Base-by-base conservation (phyloP, 306 rosid genomes). In the Astragalus glycyphyllos region DNA sequence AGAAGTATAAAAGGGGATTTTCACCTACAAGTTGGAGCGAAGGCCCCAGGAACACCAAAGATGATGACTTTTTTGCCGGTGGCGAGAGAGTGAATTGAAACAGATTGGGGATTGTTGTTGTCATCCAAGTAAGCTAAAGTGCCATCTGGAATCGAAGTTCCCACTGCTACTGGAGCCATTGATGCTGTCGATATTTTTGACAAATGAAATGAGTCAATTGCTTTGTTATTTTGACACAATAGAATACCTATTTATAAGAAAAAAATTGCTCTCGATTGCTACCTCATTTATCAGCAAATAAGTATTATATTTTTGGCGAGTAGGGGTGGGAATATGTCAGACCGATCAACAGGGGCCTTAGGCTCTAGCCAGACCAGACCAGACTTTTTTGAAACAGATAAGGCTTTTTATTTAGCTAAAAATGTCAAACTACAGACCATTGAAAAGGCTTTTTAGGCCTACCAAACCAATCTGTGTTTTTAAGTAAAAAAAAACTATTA, bases 21-120 rank as follows among this genome's bases (percentile, higher is more conserved):
- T 26, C 3, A 89, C 98, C 96, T 92, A 91, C 98, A 92, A 4
- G 92, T 88, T 4, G 96, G 92, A 8, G 98, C 88, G 83, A 90
- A 92, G 79, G 96, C 98, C 7, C 92, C 98, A 62, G 98, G 98
- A 48, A 92, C 98, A 48, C 84, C 98, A 50, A 92, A 88, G 74
- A 92, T 85, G 81, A 92, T 68, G 60, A 86, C 87, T 75, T 92
- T 92, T 53, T 90, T 88, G 67, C 82, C 87, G 70, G 88, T 80
- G 60, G 96, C 85, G 32, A 92, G 84, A 6, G 93, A 85, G 77
- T 92, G 97, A 2, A 86, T 50, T 44, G 89, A 75, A 1, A 82
- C 87, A 16, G 74, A 0, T 29, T 89, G 86, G 11, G 88, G 90
- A 38, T 77, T 75, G 77, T 84, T 89, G 0, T 74, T 20, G 6